phyloP scores from a whole-genome alignment of 331 rosid species.

The Spiraea crenata region DNA sequence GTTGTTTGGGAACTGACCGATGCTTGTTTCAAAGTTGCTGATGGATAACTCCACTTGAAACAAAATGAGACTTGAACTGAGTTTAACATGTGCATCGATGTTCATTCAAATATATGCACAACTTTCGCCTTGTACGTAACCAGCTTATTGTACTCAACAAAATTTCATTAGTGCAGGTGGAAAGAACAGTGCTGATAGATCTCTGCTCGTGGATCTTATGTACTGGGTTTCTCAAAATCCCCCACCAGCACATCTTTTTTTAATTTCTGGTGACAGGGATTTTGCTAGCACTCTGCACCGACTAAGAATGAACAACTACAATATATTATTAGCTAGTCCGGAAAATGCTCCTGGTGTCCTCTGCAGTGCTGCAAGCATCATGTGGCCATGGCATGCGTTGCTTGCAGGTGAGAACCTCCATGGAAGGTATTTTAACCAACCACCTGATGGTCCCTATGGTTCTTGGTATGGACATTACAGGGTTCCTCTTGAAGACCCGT shows the following conservation, averaged over 20 bases:
- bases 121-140: not conserved
- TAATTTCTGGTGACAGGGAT: constrained; percentile 77
- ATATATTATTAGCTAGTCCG: constrained; percentile 69
- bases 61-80: not conserved
- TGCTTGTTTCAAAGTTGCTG: no score
- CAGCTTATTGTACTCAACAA: no score
- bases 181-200: constrained; percentile 77
- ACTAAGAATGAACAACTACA: constrained; percentile 87
- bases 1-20: no score
- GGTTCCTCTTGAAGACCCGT: constrained; percentile 60
- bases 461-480: constrained; percentile 79
- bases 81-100: not conserved
- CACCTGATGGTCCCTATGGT: constrained; percentile 70
- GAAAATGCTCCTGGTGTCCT: constrained; percentile 53
- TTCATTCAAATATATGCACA: not conserved
- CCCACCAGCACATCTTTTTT: constrained; percentile 91
- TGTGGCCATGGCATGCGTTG: constrained; percentile 85
- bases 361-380: constrained; percentile 82
- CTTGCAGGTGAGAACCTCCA: constrained; percentile 59
- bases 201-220: constrained; percentile 79
- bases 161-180: constrained; percentile 56
- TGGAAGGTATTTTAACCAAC: constrained; percentile 72
- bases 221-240: constrained; percentile 92
- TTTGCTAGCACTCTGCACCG: constrained; percentile 70
- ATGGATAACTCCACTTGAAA: not conserved